Conservation (phyloP, 1,284 basidiomycete genomes). For the Schizophyllum commune region DNA sequence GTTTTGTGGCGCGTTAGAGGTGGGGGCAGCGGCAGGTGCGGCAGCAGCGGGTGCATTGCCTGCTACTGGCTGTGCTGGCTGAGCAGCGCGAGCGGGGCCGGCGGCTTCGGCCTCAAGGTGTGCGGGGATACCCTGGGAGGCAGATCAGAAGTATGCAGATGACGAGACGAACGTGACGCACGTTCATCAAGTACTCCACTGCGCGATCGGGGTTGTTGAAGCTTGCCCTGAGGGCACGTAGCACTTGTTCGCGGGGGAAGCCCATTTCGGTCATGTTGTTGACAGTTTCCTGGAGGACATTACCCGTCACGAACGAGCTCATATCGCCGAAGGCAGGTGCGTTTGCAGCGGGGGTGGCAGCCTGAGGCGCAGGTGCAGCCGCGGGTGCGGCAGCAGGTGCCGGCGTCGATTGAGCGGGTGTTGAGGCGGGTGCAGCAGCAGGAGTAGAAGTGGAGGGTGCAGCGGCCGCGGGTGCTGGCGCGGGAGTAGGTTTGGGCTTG, state of each 20-base stretch:
- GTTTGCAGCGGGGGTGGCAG: slow-evolving; percentile 24
- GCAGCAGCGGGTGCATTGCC: slow-evolving; percentile 29
- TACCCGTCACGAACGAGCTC: slow-evolving; percentile 66
- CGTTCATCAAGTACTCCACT: slow-evolving; percentile 94
- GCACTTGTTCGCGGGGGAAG: slow-evolving; percentile 81
- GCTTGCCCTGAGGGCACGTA: slow-evolving; percentile 84
- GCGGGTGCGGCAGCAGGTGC: slow-evolving; percentile 32
- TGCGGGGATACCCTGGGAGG: slow-evolving; percentile 73
- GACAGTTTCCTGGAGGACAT: slow-evolving; percentile 69
- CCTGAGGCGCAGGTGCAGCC: slow-evolving; percentile 28
- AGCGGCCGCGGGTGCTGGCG: slow-evolving; percentile 26
- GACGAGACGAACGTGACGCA: slow-evolving; percentile 31
- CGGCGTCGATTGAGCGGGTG: slow-evolving; percentile 21
- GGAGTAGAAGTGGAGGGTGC: slow-evolving; percentile 20
- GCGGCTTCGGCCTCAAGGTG: slow-evolving; percentile 48
- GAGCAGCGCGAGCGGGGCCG: slow-evolving; percentile 23
- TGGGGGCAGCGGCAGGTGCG: slow-evolving; percentile 25
- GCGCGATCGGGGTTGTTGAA: slow-evolving; percentile 99
- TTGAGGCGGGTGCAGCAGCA: slow-evolving; percentile 20
- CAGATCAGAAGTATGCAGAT: background rate
- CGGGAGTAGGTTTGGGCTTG: slow-evolving; percentile 52
- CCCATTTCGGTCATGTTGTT: slow-evolving; percentile 92
- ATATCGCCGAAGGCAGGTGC: slow-evolving; percentile 37
- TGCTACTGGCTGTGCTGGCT: slow-evolving; percentile 19
- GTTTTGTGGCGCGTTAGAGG: slow-evolving; percentile 50